Evolutionary conservation across 139 green algal species (phyloP), one percentile per base, ranked within the genome.

Genomic region (Micractinium conductrix): DNA sequence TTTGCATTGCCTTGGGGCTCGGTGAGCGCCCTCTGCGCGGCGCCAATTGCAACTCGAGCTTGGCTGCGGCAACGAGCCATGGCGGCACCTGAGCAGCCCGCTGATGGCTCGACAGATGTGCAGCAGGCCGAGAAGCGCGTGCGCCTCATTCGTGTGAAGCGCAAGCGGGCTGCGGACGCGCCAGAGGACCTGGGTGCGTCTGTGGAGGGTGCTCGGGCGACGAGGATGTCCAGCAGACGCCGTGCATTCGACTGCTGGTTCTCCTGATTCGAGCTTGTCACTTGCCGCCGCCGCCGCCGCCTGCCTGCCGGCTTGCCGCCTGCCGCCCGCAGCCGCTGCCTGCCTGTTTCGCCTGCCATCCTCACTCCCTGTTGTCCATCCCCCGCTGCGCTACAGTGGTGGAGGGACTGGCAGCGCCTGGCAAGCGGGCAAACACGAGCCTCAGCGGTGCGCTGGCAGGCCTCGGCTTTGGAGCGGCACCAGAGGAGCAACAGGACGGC

Each of bases 161-260:
- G 84, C 60, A 88, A 88, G 60, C 78, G 84, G 1, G 44, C 8
- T 1, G 22, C 78, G 7, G 84, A 88, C 14, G 84, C 84, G 6
- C 74, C 84, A 38, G 72, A 81, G 1, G 84, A 88, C 78, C 75
- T 88, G 33, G 84, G 84, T 84, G 55, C 76, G 84, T n/a, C n/a
- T n/a, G n/a, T n/a, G n/a, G n/a, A n/a, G n/a, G n/a, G n/a, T n/a
- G n/a, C n/a, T n/a, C n/a, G n/a, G n/a, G n/a, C n/a, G n/a, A n/a
- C n/a, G n/a, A n/a, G n/a, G n/a, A n/a, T n/a, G n/a, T n/a, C n/a
- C n/a, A n/a, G n/a, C n/a, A n/a, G n/a, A n/a, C n/a, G n/a, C n/a
- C n/a, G n/a, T n/a, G n/a, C n/a, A n/a, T n/a, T n/a, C n/a, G n/a
- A n/a, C n/a, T n/a, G n/a, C n/a, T n/a, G n/a, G n/a, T n/a, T n/a